phyloP scores from a whole-genome alignment of 2,329 filamentous ascomycete genomes.

The Claviceps purpurea region DNA sequence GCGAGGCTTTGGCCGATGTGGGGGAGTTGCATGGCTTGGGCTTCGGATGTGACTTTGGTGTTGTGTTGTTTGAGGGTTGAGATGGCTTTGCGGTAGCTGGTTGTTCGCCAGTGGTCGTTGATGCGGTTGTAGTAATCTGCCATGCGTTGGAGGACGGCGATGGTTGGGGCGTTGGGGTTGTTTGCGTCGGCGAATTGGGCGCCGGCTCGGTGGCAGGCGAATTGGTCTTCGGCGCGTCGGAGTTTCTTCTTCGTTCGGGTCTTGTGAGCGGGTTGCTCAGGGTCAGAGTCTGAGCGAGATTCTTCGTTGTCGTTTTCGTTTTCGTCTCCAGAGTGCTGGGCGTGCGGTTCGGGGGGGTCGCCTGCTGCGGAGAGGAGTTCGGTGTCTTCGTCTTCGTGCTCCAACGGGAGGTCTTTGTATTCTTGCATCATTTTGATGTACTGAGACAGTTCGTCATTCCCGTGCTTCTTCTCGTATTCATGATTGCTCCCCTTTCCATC shows the following conservation, averaged over 20 bases:
- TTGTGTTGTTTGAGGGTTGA: conserved; percentile 55
- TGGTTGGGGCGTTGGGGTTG: conserved; percentile 64
- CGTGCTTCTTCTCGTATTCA: no score
- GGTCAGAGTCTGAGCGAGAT: not conserved
- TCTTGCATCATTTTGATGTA: conserved; percentile 51
- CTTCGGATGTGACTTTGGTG: conserved; percentile 49
- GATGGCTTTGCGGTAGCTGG: conserved; percentile 67
- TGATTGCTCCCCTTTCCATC: not conserved
- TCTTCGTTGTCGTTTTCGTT: conserved; percentile 1
- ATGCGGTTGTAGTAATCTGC: conserved; percentile 59
- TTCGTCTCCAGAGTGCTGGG: not conserved
- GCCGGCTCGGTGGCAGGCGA: conserved; percentile 41
- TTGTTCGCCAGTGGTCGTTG: conserved; percentile 64
- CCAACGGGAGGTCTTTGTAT: conserved; percentile 44
- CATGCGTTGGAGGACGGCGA: conserved; percentile 68
- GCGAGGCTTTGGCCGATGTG: conserved; percentile 62
- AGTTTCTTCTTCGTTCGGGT: conserved; percentile 11
- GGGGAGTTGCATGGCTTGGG: conserved; percentile 54
- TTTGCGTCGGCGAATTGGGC: conserved; percentile 26
- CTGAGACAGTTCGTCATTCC: conserved; percentile 44
- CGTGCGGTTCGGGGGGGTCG: no score
- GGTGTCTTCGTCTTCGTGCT: conserved; percentile 35
- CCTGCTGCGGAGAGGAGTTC: conserved; percentile 7
- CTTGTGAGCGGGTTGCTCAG: not conserved
- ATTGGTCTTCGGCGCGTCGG: conserved; percentile 31